Evolutionary conservation across 768 basidiomycete species (phyloP), one percentile per base, ranked within the genome.

Genomic region (Leccinum uliginosum): DNA sequence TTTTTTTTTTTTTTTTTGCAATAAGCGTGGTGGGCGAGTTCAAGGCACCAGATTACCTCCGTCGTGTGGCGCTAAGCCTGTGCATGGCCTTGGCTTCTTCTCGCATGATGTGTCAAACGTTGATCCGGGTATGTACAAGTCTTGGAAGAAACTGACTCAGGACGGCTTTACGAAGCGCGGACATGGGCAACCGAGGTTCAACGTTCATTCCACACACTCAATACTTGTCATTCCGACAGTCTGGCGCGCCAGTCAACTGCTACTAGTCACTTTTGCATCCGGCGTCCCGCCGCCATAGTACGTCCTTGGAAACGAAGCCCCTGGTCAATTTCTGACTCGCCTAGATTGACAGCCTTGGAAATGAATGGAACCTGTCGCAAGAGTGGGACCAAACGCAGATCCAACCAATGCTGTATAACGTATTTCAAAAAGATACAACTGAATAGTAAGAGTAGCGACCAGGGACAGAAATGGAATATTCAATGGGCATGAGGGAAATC

Each of bases 371-470:
- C 30, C 48, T 50, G n/a, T 43, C 44, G 40, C 24, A 46, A 46
- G 29, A 55, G 34, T 50, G 43, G 35, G 53, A 61, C 32, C 19
- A 32, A 46, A 47, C 49, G 59, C 32, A 12, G 27, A 46, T 45
- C 46, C 61, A 59, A 59, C 62, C 59, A 54, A 58, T 50, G 17
- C 30, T 47, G 44, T 44, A 65, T 62, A 54, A 43, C 60, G 61
- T 59, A 56, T 61, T 63, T 64, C 55, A 53, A 58, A 53, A 58
- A 43, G 58, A 54, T 43, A 63, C 58, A 61, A 51, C 56, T 53
- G 55, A 57, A 53, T 27, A 47, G 55, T 30, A 30, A 61, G 52
- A 46, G 55, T 60, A 65, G 54, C 26, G 27, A 52, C 30, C 24
- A 32, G 43, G 19, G 19, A 34, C 49, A n/a, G 27, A 63, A 55